These are phyloP conservation scores for Pelargonium fulgidum DNA, from an alignment of 441 rosid species.

Conservation along the genomic window DNA sequence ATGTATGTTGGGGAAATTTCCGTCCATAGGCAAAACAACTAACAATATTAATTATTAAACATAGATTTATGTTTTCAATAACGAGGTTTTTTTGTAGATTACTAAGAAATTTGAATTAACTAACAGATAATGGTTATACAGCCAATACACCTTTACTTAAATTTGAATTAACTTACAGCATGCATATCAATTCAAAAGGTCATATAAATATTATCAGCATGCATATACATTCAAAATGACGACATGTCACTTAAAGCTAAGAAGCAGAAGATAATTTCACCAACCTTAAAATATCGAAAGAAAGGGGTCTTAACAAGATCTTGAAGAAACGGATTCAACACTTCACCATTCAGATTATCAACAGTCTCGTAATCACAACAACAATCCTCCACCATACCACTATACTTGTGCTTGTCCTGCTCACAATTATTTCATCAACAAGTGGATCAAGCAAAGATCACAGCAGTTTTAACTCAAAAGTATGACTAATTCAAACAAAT, in stretches of 20 bases:
- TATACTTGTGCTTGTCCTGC: constrained; percentile 40
- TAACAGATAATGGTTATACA: neutral
- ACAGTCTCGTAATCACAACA: constrained; percentile 85
- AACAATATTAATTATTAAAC: neutral
- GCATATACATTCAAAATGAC: neutral
- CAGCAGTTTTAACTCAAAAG: neutral
- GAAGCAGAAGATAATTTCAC: neutral
- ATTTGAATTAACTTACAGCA: neutral
- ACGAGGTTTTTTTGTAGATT: neutral
- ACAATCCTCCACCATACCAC: constrained; percentile 79
- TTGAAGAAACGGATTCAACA: constrained; percentile 67
- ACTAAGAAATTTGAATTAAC: neutral
- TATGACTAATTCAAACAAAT: neutral
- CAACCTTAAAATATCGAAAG: constrained; percentile 80
- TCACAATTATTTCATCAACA: neutral
- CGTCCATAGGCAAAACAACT: neutral
- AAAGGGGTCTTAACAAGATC: constrained; percentile 73
- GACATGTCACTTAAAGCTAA: neutral
- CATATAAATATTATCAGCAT: neutral
- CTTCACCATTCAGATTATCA: constrained; percentile 50
- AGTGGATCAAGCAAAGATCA: no score
- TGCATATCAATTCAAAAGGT: no score
- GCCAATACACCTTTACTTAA: neutral
- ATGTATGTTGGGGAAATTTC: no score
- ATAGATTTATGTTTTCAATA: neutral